phyloP scores from a whole-genome alignment of 345 rosid genomes.

The Ailanthus altissimus region DNA sequence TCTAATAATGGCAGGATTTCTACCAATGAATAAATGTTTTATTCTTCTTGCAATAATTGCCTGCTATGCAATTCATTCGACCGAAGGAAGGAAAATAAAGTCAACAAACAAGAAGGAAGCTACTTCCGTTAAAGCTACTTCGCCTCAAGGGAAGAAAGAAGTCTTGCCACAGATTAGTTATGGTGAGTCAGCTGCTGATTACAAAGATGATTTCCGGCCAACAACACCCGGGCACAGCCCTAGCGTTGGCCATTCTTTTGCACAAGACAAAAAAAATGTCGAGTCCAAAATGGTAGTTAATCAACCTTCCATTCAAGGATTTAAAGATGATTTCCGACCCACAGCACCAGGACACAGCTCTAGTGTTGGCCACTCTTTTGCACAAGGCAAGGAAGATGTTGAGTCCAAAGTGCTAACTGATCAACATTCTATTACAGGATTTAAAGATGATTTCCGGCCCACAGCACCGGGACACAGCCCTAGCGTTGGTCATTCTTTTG shows the following conservation, averaged over 20 bases:
- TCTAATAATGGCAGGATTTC: constrained; percentile 30
- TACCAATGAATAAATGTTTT: constrained; percentile 3
- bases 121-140: neutral
- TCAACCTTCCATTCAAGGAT: constrained; percentile 25
- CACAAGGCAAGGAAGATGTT: neutral
- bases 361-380: constrained; percentile 33
- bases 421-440: constrained; percentile 27
- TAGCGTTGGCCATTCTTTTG: constrained; percentile 33
- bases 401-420: neutral
- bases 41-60: constrained; percentile 30
- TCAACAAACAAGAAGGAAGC: constrained; percentile 8
- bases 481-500: neutral
- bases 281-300: neutral
- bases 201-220: constrained; percentile 30
- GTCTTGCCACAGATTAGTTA: constrained; percentile 2
- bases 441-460: constrained; percentile 42
- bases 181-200: neutral
- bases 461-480: constrained; percentile 55
- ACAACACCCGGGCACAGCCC: constrained; percentile 49
- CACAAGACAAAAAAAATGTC: neutral
- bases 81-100: constrained; percentile 40
- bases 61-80: constrained; percentile 27
- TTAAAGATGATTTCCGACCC: constrained; percentile 43
- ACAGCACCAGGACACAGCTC: constrained; percentile 53
- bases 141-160: neutral